Base-by-base conservation (phyloP, 2,329 filamentous ascomycete species). In the Teratosphaeria gauchensis region DNA sequence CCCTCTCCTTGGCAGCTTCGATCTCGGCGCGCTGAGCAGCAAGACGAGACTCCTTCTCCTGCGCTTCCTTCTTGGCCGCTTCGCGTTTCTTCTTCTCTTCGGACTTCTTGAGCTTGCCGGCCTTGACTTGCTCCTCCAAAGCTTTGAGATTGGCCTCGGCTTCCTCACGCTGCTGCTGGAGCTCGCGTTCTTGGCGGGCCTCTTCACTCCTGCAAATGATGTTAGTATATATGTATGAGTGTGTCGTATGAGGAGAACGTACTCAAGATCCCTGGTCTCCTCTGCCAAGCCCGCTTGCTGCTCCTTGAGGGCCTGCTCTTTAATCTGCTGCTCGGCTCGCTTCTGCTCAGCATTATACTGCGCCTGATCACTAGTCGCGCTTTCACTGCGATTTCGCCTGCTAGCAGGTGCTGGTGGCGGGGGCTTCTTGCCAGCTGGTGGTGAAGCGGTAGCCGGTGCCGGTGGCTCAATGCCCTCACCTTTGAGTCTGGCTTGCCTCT, bases 11-110 rank as follows among this genome's bases (percentile, higher is more conserved):
- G 6, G 92, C 91, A 33, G 89, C 90, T 74, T 97, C 94, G 59
- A 97, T 88, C 74, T 99, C 92, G 1, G 90, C 92, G 65, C 90
- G 86, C 68, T 94, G 89, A 38, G 89, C 87, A 28, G 89, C 89
- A 63, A 96, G 79, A 71, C 88, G 87, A 56, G 85, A 80, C 72
- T 97, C 92, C 71, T 95, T 92, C 67, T 96, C 90, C 73, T 90
- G 92, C 7, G 91, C 84, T 65, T 94, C 90, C 55, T 88, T 88
- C 69, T 89, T 80, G 9, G 91, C 91, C 24, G 90, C 92, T 77
- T 96, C 92, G 78, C 91, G 94, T 67, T 84, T 87, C 63, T 87
- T 89, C 79, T 95, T 96, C 76, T 96, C 94, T 73, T 99, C 94
- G 65, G 95, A 89, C 75, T 96, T 97, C 80, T 90, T 92, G 56